phyloP scores from a whole-genome alignment of 331 rosid genomes.

The Pyrus hybrid region DNA sequence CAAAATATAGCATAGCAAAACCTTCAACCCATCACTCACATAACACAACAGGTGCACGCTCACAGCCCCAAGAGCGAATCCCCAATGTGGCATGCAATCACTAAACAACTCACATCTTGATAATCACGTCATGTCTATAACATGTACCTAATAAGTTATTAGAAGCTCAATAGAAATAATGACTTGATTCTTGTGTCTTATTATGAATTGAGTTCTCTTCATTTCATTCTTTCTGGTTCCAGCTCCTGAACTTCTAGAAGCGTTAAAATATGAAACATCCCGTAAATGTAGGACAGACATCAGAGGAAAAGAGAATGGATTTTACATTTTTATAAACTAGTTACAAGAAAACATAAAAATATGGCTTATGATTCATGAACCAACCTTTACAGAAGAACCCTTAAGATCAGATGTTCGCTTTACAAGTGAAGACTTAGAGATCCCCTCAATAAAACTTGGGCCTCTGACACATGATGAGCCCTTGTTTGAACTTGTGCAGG shows the following conservation, averaged over 20 bases:
- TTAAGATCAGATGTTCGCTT: slow-evolving; percentile 81
- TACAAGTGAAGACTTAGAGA: slow-evolving; percentile 82
- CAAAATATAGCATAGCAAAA: background rate
- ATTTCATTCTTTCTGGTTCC: background rate
- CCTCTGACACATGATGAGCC: slow-evolving; percentile 51
- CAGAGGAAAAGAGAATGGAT: background rate
- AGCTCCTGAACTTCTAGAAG: background rate
- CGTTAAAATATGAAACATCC: background rate
- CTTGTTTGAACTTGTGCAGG: slow-evolving; percentile 55
- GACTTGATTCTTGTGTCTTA: background rate
- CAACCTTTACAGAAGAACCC: slow-evolving; percentile 89
- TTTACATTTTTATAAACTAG: background rate
- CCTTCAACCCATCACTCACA: background rate
- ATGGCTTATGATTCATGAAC: slow-evolving; percentile 12
- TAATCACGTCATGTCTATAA: background rate
- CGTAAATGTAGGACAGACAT: background rate
- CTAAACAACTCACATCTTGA: background rate
- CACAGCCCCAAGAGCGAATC: background rate
- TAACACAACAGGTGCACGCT: background rate
- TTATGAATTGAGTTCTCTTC: background rate
- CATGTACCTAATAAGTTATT: background rate
- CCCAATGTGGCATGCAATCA: background rate
- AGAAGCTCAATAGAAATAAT: background rate
- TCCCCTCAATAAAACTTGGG: slow-evolving; percentile 82
- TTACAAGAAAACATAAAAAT: background rate